phyloP scores from a whole-genome alignment of 1,284 basidiomycete genomes.

The Cryptococcus deneoformans region DNA sequence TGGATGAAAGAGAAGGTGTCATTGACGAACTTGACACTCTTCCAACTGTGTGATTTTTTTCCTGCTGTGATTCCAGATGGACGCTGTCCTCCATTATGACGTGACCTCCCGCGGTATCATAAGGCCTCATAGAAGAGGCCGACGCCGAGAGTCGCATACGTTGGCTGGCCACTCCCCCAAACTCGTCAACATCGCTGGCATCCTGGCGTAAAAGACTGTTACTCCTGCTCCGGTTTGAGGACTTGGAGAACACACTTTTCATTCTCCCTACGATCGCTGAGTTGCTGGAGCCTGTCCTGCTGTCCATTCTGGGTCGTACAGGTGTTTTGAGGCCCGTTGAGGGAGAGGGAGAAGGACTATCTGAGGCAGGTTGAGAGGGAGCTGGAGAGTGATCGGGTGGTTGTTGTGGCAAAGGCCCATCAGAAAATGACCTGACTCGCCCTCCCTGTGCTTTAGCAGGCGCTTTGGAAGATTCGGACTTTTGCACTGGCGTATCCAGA shows the following conservation, averaged over 20 bases:
- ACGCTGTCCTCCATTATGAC: neutral
- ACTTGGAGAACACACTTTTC: constrained; percentile 36
- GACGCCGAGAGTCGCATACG: constrained; percentile 26
- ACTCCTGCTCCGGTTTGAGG: constrained; percentile 26
- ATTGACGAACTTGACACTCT: constrained; percentile 33
- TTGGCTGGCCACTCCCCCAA: constrained; percentile 19
- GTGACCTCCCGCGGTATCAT: neutral
- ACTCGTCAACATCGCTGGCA: constrained; percentile 33
- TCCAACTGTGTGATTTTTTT: constrained; percentile 15
- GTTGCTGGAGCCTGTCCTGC: constrained; percentile 36
- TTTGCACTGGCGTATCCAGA: constrained; percentile 6
- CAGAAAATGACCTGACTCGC: constrained; percentile 32
- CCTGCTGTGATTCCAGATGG: neutral
- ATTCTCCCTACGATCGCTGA: constrained; percentile 39
- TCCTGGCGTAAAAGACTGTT: constrained; percentile 26
- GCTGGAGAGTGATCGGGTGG: neutral
- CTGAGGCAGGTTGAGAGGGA: constrained; percentile 8
- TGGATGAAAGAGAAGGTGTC: constrained; percentile 14
- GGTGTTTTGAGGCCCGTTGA: constrained; percentile 1
- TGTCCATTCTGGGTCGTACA: constrained; percentile 27
- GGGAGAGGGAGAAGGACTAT: constrained; percentile 3
- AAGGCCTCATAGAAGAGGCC: constrained; percentile 19
- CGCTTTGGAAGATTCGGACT: constrained; percentile 1
- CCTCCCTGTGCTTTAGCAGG: constrained; percentile 9
- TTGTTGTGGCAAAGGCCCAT: constrained; percentile 24